These are phyloP conservation scores for Bertia moriformis DNA, from an alignment of 2,329 filamentous ascomycete species.

Conservation along the genomic window DNA sequence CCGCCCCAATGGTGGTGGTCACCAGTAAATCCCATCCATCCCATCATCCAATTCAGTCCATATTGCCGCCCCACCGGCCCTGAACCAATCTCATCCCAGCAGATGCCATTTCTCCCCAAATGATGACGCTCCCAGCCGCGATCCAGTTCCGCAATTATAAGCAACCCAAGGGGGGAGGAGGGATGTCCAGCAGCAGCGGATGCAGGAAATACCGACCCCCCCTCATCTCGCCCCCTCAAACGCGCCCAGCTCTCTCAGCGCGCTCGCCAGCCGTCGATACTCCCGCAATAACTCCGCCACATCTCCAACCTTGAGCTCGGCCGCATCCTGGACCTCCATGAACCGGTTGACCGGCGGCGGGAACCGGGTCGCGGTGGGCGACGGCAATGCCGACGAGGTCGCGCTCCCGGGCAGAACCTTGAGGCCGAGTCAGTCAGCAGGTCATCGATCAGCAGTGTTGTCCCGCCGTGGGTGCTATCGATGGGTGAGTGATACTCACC, in stretches of 20 bases:
- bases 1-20: too few species aligned
- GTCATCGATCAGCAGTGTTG: not conserved
- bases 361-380: slow-evolving; percentile 36
- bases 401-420: slow-evolving; percentile 47
- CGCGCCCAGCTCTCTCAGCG: slow-evolving; percentile 46
- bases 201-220: slow-evolving; percentile 10
- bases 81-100: too few species aligned
- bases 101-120: too few species aligned
- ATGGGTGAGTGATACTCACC: not conserved
- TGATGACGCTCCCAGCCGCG: too few species aligned
- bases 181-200: slow-evolving; percentile 8
- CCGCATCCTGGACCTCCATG: slow-evolving; percentile 55
- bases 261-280: slow-evolving; percentile 57
- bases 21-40: too few species aligned
- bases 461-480: not conserved
- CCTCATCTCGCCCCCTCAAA: too few species aligned
- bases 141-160: too few species aligned
- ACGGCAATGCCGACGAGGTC: slow-evolving; percentile 24
- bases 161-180: slow-evolving; percentile 3
- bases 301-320: slow-evolving; percentile 60
- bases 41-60: too few species aligned
- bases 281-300: slow-evolving; percentile 59
- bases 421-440: not conserved
- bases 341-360: slow-evolving; percentile 59
- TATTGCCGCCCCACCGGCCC: too few species aligned